Evolutionary conservation across 2,329 filamentous ascomycete species (phyloP).

Genomic region (Plenodomus biglobosus): DNA sequence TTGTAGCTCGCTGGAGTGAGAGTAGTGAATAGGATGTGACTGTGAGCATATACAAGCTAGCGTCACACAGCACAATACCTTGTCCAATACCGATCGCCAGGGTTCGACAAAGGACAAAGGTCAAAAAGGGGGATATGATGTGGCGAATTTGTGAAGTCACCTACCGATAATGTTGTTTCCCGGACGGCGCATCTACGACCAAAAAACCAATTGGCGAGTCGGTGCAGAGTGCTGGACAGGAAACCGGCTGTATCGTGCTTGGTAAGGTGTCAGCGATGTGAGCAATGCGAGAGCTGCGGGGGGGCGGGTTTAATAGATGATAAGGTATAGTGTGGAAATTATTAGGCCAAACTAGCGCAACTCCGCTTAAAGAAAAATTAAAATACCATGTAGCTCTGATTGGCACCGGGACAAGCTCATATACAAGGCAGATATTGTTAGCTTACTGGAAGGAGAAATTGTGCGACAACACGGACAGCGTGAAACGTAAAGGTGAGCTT

Average conservation of each 20-base stretch:
- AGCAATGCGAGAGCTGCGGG: constrained; percentile 20
- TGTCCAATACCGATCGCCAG: neutral
- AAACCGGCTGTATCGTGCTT: constrained; percentile 41
- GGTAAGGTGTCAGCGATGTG: constrained; percentile 16
- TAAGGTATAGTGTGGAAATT: constrained; percentile 43
- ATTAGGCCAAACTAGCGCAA: constrained; percentile 37
- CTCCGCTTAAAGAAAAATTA: constrained; percentile 40
- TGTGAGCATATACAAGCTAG: neutral
- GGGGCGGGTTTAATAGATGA: constrained; percentile 43
- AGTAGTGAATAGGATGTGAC: neutral
- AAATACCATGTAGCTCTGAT: constrained; percentile 36
- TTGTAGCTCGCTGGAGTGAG: neutral
- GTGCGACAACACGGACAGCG: constrained; percentile 29
- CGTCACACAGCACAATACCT: neutral
- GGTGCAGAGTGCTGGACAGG: constrained; percentile 30
- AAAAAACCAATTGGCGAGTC: constrained; percentile 36
- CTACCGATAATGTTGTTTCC: constrained; percentile 39
- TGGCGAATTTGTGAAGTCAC: constrained; percentile 8
- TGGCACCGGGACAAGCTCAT: constrained; percentile 39
- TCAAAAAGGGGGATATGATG: neutral
- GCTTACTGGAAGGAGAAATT: constrained; percentile 30
- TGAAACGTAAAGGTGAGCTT: constrained; percentile 28
- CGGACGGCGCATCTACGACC: constrained; percentile 30
- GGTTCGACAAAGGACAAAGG: neutral
- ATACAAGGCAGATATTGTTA: constrained; percentile 33